phyloP scores from a whole-genome alignment of 1,139 yeast genomes.

The Groenewaldozyma sp. region DNA sequence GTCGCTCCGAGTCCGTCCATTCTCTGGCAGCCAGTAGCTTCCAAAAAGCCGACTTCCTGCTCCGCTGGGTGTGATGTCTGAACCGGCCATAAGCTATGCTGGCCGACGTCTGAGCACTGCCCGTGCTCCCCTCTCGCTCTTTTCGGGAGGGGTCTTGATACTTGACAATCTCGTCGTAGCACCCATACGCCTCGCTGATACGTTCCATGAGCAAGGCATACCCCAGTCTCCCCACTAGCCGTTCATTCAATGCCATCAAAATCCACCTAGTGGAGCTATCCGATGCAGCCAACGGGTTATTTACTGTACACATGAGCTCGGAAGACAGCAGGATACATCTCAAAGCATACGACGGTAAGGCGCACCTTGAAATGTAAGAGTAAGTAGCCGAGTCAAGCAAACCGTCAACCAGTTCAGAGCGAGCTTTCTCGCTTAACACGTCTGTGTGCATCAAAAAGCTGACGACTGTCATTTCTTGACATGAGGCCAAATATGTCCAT shows the following conservation, averaged over 20 bases:
- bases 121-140: background rate
- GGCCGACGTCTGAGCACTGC: background rate
- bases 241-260: conserved; percentile 28
- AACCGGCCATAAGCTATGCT: background rate
- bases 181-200: conserved; percentile 35
- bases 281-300: conserved; percentile 26
- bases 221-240: conserved; percentile 31
- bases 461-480: conserved; percentile 79
- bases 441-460: conserved; percentile 54
- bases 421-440: conserved; percentile 50
- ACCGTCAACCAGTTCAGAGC: conserved; percentile 55
- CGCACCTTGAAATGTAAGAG: conserved; percentile 54
- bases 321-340: conserved; percentile 36
- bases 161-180: conserved; percentile 16
- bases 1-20: conserved; percentile 39
- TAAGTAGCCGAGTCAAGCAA: conserved; percentile 57
- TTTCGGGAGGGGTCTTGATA: conserved; percentile 25
- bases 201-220: conserved; percentile 42
- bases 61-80: conserved; percentile 45
- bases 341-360: conserved; percentile 52
- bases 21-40: conserved; percentile 64
- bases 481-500: conserved; percentile 73
- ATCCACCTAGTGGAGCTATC: conserved; percentile 32
- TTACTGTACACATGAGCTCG: conserved; percentile 28
- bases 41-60: conserved; percentile 75